phyloP scores from a whole-genome alignment of 2,329 filamentous ascomycete genomes.

The Purpureocillium lavendulum region DNA sequence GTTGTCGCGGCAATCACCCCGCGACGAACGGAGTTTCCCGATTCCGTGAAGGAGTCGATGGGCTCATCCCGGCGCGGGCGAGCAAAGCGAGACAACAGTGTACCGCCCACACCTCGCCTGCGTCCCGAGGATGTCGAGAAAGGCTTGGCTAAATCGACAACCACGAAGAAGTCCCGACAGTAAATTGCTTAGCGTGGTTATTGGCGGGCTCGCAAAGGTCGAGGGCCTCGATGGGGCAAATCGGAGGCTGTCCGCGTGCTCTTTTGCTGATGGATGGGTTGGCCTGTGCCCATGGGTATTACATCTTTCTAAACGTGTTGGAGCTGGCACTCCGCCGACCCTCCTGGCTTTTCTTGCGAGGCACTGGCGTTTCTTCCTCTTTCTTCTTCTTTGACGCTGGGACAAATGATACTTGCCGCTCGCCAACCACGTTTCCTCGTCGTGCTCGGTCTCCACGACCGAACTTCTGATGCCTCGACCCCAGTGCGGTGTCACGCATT shows the following conservation, averaged over 20 bases:
- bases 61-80: slow-evolving; percentile 24
- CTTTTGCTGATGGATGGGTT: not conserved
- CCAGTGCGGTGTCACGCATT: slow-evolving; percentile 46
- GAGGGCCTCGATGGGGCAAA: not conserved
- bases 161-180: slow-evolving; percentile 22
- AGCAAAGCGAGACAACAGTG: slow-evolving; percentile 40
- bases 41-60: slow-evolving; percentile 40
- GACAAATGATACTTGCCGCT: slow-evolving; percentile 65
- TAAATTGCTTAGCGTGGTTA: slow-evolving; percentile 8
- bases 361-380: slow-evolving; percentile 19
- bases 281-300: slow-evolving; percentile 10
- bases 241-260: not conserved
- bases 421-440: slow-evolving; percentile 46
- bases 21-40: slow-evolving; percentile 51
- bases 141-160: slow-evolving; percentile 31
- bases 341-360: slow-evolving; percentile 25
- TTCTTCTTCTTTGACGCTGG: slow-evolving; percentile 49
- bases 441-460: slow-evolving; percentile 36
- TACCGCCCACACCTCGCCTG: slow-evolving; percentile 50
- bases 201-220: slow-evolving; percentile 1
- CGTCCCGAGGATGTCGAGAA: slow-evolving; percentile 52
- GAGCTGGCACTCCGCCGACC: slow-evolving; percentile 63
- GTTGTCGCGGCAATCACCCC: slow-evolving; percentile 57
- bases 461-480: slow-evolving; percentile 44
- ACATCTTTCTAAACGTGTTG: slow-evolving; percentile 66